Base-by-base conservation (phyloP, 306 rosid genomes). In the Sophora flavescens region DNA sequence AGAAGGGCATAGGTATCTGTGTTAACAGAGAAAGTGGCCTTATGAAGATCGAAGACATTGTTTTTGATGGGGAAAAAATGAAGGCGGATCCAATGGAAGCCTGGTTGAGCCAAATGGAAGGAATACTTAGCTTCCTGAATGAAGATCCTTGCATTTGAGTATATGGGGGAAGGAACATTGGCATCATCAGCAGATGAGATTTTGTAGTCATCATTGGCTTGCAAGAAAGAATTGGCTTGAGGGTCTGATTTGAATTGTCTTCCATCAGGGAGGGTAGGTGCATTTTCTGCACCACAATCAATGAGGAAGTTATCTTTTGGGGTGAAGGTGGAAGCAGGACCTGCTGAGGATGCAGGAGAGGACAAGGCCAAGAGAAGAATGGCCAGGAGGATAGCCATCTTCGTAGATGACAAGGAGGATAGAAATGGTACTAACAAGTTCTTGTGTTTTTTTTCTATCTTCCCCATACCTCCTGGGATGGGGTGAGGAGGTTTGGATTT, bases 401-500 rank as follows among this genome's bases (percentile, higher is more conserved):
- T 50, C 81, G 57, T 74, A 50, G 83, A 82, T 68, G 88, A 82
- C 78, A 48, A 80, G 84, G 86, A 80, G 57, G 86, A 84, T 81
- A 87, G 89, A 81, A 83, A 86, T 56, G 54, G 15, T 16, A 50
- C 5, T 73, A 16, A 6, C 14, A 41, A n/a, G 6, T 41, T 81
- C 3, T 50, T 59, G 30, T 1, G 68, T 26, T 22, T 51, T 66
- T 80, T 80, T 76, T 66, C 83, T 74, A 77, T 74, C 82, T 80
- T 80, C 87, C 83, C 87, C 87, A 89, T 91, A 85, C 92, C 98
- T 82, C 97, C 97, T 81, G 91, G 91, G 84, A 0, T 44, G 80
- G 38, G 66, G 53, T 54, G 16, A 80, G 78, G 85, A 59, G 63
- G 90, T 70, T 61, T 81, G 80, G 75, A 69, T 80, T 83, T 80